Percentiles rank a stretch among this genome's conserved stretches.
phyloP scores from a whole-genome alignment of 345 rosid species.

The Rhodamnia argentea region DNA sequence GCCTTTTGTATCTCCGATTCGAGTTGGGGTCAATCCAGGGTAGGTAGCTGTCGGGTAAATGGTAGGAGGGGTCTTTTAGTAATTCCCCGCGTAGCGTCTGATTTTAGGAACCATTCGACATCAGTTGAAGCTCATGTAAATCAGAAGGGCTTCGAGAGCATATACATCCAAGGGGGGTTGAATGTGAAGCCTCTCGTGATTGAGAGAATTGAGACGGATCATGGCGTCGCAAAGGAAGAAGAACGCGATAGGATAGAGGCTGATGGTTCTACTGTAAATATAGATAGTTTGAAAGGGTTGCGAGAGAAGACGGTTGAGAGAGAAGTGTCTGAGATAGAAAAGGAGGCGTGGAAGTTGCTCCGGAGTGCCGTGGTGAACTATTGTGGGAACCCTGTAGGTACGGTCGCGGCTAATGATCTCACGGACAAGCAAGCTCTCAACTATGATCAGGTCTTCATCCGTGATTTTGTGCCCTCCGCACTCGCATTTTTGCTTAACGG shows the following conservation, averaged over 20 bases:
- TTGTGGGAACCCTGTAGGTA: slow-evolving; percentile 79
- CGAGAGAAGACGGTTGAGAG: slow-evolving; percentile 35
- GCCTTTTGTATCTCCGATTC: slow-evolving; percentile 53
- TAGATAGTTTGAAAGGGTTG: slow-evolving; percentile 24
- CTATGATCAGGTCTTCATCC: slow-evolving; percentile 92
- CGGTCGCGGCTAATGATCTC: slow-evolving; percentile 74
- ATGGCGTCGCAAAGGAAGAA: slow-evolving; percentile 22
- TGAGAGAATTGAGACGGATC: slow-evolving; percentile 27
- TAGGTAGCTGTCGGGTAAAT: slow-evolving; percentile 5
- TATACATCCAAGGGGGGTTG: slow-evolving; percentile 63
- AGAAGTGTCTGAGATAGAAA: slow-evolving; percentile 47
- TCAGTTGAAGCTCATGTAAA: slow-evolving; percentile 50
- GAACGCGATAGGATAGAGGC: slow-evolving; percentile 16
- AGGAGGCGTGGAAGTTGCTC: slow-evolving; percentile 87
- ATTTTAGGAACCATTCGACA: slow-evolving; percentile 55
- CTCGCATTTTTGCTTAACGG: slow-evolving; percentile 86
- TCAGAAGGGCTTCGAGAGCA: slow-evolving; percentile 56
- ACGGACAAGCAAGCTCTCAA: slow-evolving; percentile 64
- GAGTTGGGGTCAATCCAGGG: slow-evolving; percentile 30
- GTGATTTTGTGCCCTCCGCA: slow-evolving; percentile 96
- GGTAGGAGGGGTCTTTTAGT: slow-evolving; percentile 61
- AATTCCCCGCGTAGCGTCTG: slow-evolving; percentile 30
- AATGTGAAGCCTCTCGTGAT: slow-evolving; percentile 54
- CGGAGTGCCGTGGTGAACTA: slow-evolving; percentile 58
- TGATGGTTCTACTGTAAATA: slow-evolving; percentile 20